phyloP scores from a whole-genome alignment of 495 filamentous ascomycete genomes.

The Gamarada debralockiae region DNA sequence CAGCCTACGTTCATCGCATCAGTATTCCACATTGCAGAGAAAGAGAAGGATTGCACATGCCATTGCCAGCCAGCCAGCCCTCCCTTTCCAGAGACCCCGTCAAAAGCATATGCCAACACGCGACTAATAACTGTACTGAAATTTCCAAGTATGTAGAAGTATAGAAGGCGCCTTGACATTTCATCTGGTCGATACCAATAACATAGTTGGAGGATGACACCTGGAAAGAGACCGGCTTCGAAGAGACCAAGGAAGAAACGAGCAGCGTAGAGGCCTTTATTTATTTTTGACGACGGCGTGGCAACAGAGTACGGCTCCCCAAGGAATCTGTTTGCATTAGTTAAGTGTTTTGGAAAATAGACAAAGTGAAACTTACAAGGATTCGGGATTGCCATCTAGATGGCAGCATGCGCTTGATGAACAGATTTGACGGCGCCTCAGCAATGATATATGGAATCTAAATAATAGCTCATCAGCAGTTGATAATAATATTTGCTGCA shows the following conservation, averaged over 20 bases:
- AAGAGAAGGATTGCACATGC: constrained; percentile 48
- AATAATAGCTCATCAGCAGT: constrained; percentile 42
- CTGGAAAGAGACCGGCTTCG: constrained; percentile 69
- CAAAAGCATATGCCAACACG: constrained; percentile 49
- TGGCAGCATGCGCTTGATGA: constrained; percentile 13
- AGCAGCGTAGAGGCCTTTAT: constrained; percentile 50
- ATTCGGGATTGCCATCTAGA: constrained; percentile 8
- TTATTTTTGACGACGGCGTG: constrained; percentile 68
- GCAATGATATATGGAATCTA: constrained; percentile 59
- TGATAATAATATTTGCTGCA: too few species aligned
- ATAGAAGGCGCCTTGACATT: constrained; percentile 52
- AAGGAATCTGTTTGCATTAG: constrained; percentile 23
- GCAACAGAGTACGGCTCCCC: constrained; percentile 48
- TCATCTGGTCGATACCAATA: constrained; percentile 61
- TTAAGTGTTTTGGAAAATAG: not conserved
- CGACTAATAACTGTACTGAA: constrained; percentile 31
- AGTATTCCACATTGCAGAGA: not conserved
- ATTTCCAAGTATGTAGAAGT: constrained; percentile 52
- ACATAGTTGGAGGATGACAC: constrained; percentile 68
- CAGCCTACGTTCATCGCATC: not conserved
- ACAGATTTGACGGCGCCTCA: constrained; percentile 58
- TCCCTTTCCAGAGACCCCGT: constrained; percentile 27
- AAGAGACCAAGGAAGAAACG: constrained; percentile 64
- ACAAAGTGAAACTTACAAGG: constrained; percentile 15
- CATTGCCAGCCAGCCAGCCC: constrained; percentile 31